A percentile compares a stretch with the other conserved stretches of the same genome.
phyloP scores from a whole-genome alignment of 257 asterid genomes.

The Plantago elongata region DNA sequence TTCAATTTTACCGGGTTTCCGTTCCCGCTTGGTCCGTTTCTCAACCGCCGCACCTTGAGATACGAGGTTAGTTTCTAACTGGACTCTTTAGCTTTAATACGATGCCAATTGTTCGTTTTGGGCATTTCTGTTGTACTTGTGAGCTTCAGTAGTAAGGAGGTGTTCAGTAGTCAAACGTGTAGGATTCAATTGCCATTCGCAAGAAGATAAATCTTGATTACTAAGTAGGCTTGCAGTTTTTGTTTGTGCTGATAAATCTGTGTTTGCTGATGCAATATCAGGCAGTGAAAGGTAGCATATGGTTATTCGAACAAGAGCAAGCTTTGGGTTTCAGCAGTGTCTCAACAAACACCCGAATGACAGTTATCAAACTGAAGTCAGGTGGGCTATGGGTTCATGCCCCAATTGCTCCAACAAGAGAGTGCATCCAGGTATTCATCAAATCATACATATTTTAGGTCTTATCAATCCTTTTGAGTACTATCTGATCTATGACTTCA shows the following conservation, averaged over 20 bases:
- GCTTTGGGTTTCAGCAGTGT: constrained; percentile 97
- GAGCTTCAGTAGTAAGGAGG: no score
- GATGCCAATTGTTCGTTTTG: no score
- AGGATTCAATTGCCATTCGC: no score
- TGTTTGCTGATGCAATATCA: constrained; percentile 35
- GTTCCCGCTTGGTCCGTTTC: constrained; percentile 95
- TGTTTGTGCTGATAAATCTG: constrained; percentile 15
- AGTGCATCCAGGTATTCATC: constrained; percentile 75
- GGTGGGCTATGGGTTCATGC: constrained; percentile 98
- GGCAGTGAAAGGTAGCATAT: constrained; percentile 66
- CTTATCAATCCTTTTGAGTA: neutral
- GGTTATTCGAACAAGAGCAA: constrained; percentile 97
- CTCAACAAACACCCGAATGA: constrained; percentile 90
- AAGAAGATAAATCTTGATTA: neutral
- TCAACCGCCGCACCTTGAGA: constrained; percentile 74
- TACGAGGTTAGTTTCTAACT: constrained; percentile 54
- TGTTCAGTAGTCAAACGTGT: no score
- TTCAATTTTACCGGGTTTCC: constrained; percentile 90
- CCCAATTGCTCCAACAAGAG: constrained; percentile 93
- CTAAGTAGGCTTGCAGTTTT: neutral
- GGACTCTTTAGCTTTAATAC: neutral
- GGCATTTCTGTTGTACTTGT: no score
- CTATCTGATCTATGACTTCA: constrained; percentile 9
- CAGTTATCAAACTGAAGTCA: constrained; percentile 83
- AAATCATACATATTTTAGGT: neutral